These are phyloP conservation scores for Ascochyta clinopodiicola DNA, from an alignment of 2,329 filamentous ascomycete species.

Conservation along the genomic window DNA sequence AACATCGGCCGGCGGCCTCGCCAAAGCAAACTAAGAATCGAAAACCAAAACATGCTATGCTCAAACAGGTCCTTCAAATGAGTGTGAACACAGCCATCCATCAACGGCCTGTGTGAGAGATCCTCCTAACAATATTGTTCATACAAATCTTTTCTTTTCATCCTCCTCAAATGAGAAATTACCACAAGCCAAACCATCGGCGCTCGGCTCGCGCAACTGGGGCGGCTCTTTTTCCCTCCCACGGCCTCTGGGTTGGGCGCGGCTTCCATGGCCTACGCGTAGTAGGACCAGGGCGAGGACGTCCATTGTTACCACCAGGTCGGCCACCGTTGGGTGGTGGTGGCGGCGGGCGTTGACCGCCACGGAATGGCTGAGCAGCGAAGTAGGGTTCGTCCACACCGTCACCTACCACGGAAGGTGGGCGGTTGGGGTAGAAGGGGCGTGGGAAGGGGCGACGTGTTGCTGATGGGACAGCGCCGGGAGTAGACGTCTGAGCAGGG, in stretches of 20 bases:
- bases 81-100: conserved; percentile 3
- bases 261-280: conserved; percentile 10
- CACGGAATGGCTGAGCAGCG: background rate
- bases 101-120: background rate
- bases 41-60: background rate
- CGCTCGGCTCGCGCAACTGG: background rate
- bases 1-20: background rate
- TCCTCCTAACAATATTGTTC: background rate
- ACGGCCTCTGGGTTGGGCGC: background rate
- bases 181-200: conserved; percentile 12
- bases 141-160: background rate
- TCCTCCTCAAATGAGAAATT: background rate
- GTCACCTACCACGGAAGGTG: conserved; percentile 18
- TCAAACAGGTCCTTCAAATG: conserved; percentile 7
- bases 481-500: background rate
- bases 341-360: background rate
- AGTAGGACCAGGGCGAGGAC: background rate
- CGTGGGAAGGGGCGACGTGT: background rate
- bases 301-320: background rate
- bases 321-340: background rate
- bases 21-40: background rate
- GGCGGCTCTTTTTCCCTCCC: background rate
- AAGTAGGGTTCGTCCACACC: conserved; percentile 24
- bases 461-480: background rate
- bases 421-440: conserved; percentile 6